Evolutionary conservation across 1,284 basidiomycete species (phyloP).

Genomic region (Pulveroboletus sp.): DNA sequence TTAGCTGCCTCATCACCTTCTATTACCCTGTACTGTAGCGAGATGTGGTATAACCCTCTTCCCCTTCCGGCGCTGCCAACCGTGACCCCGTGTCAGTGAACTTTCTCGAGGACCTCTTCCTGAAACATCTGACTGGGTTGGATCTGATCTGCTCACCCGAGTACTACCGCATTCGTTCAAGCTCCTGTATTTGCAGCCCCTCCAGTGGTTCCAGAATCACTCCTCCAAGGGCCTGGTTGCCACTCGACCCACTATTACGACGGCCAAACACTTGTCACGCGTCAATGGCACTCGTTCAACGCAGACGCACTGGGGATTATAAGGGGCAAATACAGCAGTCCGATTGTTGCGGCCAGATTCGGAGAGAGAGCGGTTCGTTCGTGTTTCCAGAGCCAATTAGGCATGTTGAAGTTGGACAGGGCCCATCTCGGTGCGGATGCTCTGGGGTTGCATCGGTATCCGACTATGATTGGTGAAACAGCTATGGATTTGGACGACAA

Average conservation of each 20-base stretch:
- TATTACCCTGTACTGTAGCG: no score
- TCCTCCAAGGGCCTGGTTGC: slow-evolving; percentile 69
- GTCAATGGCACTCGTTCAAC: slow-evolving; percentile 97
- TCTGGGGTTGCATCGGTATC: slow-evolving; percentile 47
- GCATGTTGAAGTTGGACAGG: slow-evolving; percentile 72
- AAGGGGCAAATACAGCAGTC: slow-evolving; percentile 81
- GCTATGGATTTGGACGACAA: slow-evolving; percentile 91
- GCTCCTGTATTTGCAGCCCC: slow-evolving; percentile 90
- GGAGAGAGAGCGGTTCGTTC: slow-evolving; percentile 83
- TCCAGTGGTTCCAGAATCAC: slow-evolving; percentile 54
- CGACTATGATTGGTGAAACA: slow-evolving; percentile 91
- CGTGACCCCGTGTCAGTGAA: slow-evolving; percentile 41
- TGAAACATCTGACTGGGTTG: slow-evolving; percentile 65
- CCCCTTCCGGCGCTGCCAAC: neutral
- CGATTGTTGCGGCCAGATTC: slow-evolving; percentile 65
- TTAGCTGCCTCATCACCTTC: no score
- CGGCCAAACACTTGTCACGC: slow-evolving; percentile 77
- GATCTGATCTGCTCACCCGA: slow-evolving; percentile 74
- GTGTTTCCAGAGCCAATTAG: slow-evolving; percentile 82
- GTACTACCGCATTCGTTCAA: slow-evolving; percentile 89
- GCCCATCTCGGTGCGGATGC: slow-evolving; percentile 43
- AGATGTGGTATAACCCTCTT: slow-evolving; percentile 6
- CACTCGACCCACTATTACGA: slow-evolving; percentile 94
- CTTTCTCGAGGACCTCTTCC: slow-evolving; percentile 84
- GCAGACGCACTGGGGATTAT: slow-evolving; percentile 91